Percentiles rank a stretch among this genome's conserved stretches.
phyloP scores from a whole-genome alignment of 176 grass and related monocot species.

The Ensete ventricosum region DNA sequence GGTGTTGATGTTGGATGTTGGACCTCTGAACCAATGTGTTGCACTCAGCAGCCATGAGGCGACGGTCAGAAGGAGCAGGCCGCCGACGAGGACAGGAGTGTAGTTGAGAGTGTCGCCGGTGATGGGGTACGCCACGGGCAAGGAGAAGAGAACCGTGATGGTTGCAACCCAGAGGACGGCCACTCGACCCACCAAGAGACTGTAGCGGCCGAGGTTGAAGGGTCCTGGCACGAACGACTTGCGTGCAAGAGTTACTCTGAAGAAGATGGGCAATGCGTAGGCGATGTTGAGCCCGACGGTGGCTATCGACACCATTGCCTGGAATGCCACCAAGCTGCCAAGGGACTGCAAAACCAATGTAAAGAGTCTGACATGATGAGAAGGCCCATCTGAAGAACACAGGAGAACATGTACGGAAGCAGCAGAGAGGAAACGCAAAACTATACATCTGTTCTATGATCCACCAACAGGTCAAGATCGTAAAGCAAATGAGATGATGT shows the following conservation, averaged over 20 bases:
- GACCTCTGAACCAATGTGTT: conserved; percentile 76
- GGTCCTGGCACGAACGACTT: conserved; percentile 58
- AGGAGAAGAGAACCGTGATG: conserved; percentile 91
- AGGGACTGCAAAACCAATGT: conserved; percentile 48
- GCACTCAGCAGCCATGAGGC: conserved; percentile 48
- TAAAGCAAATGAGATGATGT: background rate
- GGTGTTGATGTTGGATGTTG: conserved; percentile 40
- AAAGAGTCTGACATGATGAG: background rate
- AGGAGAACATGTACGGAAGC: background rate
- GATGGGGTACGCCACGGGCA: conserved; percentile 70
- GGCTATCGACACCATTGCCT: conserved; percentile 96
- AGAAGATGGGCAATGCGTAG: conserved; percentile 83
- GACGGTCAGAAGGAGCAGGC: conserved; percentile 44
- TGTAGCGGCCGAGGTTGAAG: conserved; percentile 69
- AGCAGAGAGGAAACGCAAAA: too few relatives aligned
- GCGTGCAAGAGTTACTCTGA: conserved; percentile 65
- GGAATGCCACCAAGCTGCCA: conserved; percentile 86
- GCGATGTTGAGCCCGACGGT: conserved; percentile 84
- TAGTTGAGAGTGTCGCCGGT: conserved; percentile 81
- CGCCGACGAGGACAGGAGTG: conserved; percentile 60
- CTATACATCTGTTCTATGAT: background rate
- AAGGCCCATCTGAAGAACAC: background rate
- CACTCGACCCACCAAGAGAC: conserved; percentile 49
- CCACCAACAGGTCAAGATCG: background rate
- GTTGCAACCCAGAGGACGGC: conserved; percentile 94